Evolutionary conservation across 257 asterid genomes (phyloP).

Genomic region (Avicennia marina): DNA sequence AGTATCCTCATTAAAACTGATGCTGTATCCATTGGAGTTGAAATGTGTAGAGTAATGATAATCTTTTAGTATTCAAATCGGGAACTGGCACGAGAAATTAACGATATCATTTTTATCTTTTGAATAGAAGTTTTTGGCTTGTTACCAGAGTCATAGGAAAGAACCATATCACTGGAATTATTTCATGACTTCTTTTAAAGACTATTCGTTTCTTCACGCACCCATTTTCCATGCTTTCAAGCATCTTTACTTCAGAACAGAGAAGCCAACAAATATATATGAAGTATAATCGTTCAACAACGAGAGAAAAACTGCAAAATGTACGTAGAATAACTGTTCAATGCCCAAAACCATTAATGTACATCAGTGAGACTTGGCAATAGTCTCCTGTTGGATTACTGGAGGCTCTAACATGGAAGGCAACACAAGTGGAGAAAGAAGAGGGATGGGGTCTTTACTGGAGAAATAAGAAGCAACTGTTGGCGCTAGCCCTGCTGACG

Average conservation of each 20-base stretch:
- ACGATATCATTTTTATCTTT: too few relatives aligned
- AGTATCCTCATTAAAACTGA: too few relatives aligned
- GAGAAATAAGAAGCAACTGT: constrained; percentile 19
- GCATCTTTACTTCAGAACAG: not conserved
- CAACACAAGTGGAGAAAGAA: constrained; percentile 53
- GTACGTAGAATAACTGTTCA: not conserved
- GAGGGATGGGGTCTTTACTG: constrained; percentile 53
- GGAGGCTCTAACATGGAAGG: constrained; percentile 46
- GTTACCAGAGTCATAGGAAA: too few relatives aligned
- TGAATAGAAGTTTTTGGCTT: too few relatives aligned
- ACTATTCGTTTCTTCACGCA: too few relatives aligned
- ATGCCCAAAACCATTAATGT: constrained; percentile 1
- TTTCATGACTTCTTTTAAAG: too few relatives aligned
- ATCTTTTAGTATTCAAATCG: too few relatives aligned
- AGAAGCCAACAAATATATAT: not conserved
- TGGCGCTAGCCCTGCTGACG: constrained; percentile 1
- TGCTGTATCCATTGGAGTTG: too few relatives aligned
- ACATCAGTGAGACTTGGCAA: constrained; percentile 20
- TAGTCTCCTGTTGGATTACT: constrained; percentile 19
- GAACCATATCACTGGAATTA: too few relatives aligned
- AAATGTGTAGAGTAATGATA: too few relatives aligned
- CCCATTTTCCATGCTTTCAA: too few relatives aligned
- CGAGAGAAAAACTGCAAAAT: not conserved
- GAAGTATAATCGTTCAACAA: not conserved
- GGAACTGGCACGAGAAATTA: too few relatives aligned